These are phyloP conservation scores for Phytophthora fragariaefolia DNA, from an alignment of 352 stramenopile genomes.

Conservation along the genomic window DNA sequence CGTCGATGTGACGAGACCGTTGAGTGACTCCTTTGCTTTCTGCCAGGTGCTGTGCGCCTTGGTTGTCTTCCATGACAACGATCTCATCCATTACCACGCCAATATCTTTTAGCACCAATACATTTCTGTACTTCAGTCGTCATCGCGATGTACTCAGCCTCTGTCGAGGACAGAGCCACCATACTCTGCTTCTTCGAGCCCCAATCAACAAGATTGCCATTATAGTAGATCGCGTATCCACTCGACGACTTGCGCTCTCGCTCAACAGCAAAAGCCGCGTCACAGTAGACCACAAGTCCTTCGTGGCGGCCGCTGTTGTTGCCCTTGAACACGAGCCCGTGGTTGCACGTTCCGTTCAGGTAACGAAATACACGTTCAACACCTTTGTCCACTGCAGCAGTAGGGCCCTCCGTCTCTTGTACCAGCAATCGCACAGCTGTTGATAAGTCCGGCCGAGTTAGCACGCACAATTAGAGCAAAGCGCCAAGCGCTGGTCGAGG, in stretches of 20 bases:
- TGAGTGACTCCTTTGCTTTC: neutral
- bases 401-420: slow-evolving; percentile 14
- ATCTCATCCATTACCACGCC: neutral
- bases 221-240: neutral
- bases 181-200: neutral
- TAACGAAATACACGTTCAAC: slow-evolving; percentile 18
- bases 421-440: slow-evolving; percentile 11
- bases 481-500: slow-evolving; percentile 11
- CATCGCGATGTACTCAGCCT: neutral
- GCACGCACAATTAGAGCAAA: slow-evolving; percentile 17
- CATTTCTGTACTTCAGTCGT: neutral
- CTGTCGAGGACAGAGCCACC: neutral
- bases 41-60: neutral
- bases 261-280: neutral
- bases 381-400: slow-evolving; percentile 3
- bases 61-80: neutral
- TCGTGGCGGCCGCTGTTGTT: neutral
- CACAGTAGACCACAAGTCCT: neutral
- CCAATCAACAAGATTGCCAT: neutral
- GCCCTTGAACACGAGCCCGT: neutral
- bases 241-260: neutral
- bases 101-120: neutral
- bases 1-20: too few relatives aligned
- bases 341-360: neutral
- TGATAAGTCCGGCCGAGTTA: slow-evolving; percentile 17